phyloP scores from a whole-genome alignment of 2,329 filamentous ascomycete genomes.

The Alternaria infectoria region DNA sequence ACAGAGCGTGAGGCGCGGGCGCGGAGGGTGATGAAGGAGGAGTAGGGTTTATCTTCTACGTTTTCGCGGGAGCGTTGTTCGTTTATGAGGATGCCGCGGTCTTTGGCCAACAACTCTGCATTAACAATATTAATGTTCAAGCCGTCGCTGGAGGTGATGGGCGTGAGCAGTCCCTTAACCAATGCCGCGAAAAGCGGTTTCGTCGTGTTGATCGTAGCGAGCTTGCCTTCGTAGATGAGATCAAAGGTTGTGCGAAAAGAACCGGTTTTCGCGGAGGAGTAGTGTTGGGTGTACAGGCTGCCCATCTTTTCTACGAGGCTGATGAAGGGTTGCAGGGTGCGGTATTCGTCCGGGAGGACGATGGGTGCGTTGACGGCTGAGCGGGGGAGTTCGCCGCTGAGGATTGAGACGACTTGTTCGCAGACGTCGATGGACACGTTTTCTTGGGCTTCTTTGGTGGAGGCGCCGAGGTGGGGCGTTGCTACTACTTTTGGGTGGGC shows the following conservation, averaged over 20 bases:
- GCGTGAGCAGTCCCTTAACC: constrained; percentile 75
- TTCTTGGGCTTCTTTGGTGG: constrained; percentile 82
- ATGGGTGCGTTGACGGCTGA: constrained; percentile 81
- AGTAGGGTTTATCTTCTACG: constrained; percentile 67
- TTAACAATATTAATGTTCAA: constrained; percentile 84
- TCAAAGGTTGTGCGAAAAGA: constrained; percentile 73
- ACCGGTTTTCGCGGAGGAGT: constrained; percentile 49
- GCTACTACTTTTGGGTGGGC: constrained; percentile 75
- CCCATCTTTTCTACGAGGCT: constrained; percentile 80
- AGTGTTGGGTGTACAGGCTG: constrained; percentile 79
- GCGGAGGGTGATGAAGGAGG: constrained; percentile 73
- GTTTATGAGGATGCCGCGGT: constrained; percentile 78
- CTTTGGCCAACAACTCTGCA: constrained; percentile 74
- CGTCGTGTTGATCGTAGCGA: constrained; percentile 74
- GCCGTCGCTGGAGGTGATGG: constrained; percentile 70
- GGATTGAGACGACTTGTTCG: constrained; percentile 76
- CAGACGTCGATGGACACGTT: constrained; percentile 85
- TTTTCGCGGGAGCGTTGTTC: constrained; percentile 71
- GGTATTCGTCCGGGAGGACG: constrained; percentile 80
- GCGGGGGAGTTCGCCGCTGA: constrained; percentile 74
- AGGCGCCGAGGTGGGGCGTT: constrained; percentile 81
- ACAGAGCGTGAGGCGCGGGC: constrained; percentile 55
- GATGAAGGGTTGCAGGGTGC: constrained; percentile 78
- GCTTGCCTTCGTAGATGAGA: constrained; percentile 76
- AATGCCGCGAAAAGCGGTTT: constrained; percentile 79